phyloP scores from a whole-genome alignment of 176 grass and related monocot genomes.

The Leersia perrieri region DNA sequence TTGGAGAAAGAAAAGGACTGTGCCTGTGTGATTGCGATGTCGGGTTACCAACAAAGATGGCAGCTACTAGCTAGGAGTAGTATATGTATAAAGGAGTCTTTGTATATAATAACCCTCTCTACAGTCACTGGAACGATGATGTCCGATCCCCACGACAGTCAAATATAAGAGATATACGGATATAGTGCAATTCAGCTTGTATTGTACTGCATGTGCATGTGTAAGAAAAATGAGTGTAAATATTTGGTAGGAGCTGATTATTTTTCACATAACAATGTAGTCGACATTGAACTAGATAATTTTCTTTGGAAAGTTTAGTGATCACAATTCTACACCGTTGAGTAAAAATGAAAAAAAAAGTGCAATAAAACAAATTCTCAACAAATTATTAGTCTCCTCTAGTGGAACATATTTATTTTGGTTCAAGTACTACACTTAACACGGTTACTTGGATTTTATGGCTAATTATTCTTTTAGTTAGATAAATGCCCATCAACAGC shows the following conservation, averaged over 20 bases:
- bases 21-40: conserved; percentile 43
- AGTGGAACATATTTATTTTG: too few species aligned
- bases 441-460: too few species aligned
- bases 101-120: neutral
- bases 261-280: neutral
- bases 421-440: too few species aligned
- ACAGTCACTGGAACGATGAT: neutral
- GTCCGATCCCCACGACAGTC: neutral
- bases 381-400: too few species aligned
- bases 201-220: neutral
- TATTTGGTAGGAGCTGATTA: neutral
- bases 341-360: neutral
- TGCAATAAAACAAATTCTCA: too few species aligned
- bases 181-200: too few species aligned
- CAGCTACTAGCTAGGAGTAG: neutral
- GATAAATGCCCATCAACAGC: too few species aligned
- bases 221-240: neutral
- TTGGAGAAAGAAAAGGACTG: conserved; percentile 37
- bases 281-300: neutral
- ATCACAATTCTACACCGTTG: neutral
- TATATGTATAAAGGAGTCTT: neutral
- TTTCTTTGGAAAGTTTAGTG: neutral
- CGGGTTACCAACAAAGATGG: conserved; percentile 6
- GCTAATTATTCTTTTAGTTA: too few species aligned
- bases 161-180: too few species aligned